A percentile compares a stretch with the other conserved stretches of the same genome.
These are phyloP conservation scores for Sclerotinia subarctica DNA, from an alignment of 2,329 filamentous ascomycete species.

Conservation along the genomic window DNA sequence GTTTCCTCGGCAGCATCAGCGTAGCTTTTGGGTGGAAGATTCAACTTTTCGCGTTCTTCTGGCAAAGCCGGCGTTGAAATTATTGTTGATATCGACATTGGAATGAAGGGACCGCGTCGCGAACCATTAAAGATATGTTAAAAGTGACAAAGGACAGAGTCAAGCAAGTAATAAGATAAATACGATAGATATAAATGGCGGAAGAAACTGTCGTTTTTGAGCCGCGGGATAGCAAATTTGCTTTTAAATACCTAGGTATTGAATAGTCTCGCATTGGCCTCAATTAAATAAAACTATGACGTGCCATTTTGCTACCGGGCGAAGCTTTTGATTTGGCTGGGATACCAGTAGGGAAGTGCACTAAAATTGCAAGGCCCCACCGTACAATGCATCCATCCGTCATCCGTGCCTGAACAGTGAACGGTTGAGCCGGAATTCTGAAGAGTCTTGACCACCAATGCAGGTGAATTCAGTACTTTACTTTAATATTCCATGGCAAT, in stretches of 20 bases:
- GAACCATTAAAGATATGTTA: not conserved
- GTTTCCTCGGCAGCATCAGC: conserved; percentile 38
- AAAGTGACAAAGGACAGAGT: not conserved
- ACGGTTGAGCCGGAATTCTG: no score
- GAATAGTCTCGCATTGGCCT: not conserved
- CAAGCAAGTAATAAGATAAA: not conserved
- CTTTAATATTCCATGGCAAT: no score
- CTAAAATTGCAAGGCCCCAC: not conserved
- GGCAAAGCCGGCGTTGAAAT: conserved; percentile 38
- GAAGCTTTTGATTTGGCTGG: not conserved
- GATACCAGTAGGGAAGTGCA: no score
- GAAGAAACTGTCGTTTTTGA: not conserved
- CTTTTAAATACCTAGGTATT: not conserved
- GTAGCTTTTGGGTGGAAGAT: conserved; percentile 42
- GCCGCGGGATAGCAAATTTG: no score
- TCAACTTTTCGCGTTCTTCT: conserved; percentile 36
- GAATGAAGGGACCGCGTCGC: not conserved
- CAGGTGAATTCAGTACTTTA: no score
- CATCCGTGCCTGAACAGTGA: no score
- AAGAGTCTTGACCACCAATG: no score
- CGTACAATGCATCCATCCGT: no score
- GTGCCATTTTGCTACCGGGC: not conserved
- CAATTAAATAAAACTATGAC: conserved; percentile 1
- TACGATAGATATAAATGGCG: not conserved
- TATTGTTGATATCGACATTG: conserved; percentile 13